Evolutionary conservation across 2,329 filamentous ascomycete species (phyloP).

Genomic region (Penicillium thymicola): DNA sequence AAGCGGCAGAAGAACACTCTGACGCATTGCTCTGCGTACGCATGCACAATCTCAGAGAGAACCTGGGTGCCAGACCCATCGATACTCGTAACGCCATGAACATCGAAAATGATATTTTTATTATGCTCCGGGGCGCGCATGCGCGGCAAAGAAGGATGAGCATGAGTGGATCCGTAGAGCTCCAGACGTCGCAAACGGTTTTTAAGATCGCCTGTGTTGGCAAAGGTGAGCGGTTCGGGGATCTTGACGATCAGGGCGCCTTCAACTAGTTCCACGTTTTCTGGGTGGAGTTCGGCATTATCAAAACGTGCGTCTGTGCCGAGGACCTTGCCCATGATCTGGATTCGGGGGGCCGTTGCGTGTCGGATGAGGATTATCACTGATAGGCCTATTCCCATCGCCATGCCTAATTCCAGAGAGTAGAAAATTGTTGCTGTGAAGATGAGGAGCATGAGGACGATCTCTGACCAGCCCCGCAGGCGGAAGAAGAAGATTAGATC

Average conservation of each 20-base stretch:
- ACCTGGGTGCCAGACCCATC: slow-evolving; percentile 94
- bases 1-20: slow-evolving; percentile 55
- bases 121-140: slow-evolving; percentile 77
- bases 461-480: slow-evolving; percentile 81
- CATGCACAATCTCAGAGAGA: slow-evolving; percentile 78
- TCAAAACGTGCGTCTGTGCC: slow-evolving; percentile 75
- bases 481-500: slow-evolving; percentile 86
- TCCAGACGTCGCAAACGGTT: slow-evolving; percentile 78
- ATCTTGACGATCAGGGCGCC: slow-evolving; percentile 96
- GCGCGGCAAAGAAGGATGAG: slow-evolving; percentile 82
- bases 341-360: slow-evolving; percentile 86
- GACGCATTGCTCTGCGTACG: slow-evolving; percentile 73
- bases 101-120: slow-evolving; percentile 91
- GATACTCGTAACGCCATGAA: slow-evolving; percentile 92
- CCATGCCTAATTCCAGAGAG: slow-evolving; percentile 89
- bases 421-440: slow-evolving; percentile 92
- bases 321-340: slow-evolving; percentile 87
- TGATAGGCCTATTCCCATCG: slow-evolving; percentile 86
- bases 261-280: slow-evolving; percentile 80
- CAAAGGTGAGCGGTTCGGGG: slow-evolving; percentile 92
- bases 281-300: slow-evolving; percentile 72
- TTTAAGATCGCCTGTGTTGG: slow-evolving; percentile 91
- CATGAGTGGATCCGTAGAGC: slow-evolving; percentile 78
- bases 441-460: slow-evolving; percentile 84
- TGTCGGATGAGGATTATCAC: slow-evolving; percentile 86